Conservation (phyloP, 208 protist genomes). For the Trypanosoma melophagium region DNA sequence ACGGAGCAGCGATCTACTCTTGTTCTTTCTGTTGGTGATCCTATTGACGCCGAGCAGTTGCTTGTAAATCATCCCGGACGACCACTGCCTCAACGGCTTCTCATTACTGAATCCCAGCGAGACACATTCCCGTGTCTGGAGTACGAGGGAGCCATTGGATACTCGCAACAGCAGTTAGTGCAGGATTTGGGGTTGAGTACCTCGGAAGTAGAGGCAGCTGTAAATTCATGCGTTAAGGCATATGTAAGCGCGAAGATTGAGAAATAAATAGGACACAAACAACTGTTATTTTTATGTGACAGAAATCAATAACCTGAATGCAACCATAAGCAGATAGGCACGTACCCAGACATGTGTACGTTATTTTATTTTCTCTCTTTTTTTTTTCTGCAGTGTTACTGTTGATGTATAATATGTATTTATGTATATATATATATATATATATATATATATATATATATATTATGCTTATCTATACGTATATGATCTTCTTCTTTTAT, state of each 20-base stretch:
- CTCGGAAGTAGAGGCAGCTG: constrained; percentile 14
- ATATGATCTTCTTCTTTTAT: too few relatives aligned
- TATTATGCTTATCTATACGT: too few relatives aligned
- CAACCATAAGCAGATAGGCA: too few relatives aligned
- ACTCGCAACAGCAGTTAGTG: constrained; percentile 38
- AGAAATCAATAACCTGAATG: neutral
- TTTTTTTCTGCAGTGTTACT: too few relatives aligned
- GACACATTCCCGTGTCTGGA: constrained; percentile 37
- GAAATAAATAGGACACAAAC: constrained; percentile 16
- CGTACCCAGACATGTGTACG: too few relatives aligned
- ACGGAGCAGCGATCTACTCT: constrained; percentile 46
- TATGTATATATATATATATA: too few relatives aligned
- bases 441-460: too few relatives aligned
- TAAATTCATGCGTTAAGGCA: constrained; percentile 34
- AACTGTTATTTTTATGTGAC: neutral
- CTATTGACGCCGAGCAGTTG: constrained; percentile 33
- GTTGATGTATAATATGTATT: too few relatives aligned
- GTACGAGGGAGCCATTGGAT: constrained; percentile 54
- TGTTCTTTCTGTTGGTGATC: constrained; percentile 64
- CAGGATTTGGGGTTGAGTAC: constrained; percentile 23
- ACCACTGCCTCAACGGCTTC: constrained; percentile 41
- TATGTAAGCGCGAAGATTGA: constrained; percentile 13
- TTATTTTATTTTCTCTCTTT: too few relatives aligned
- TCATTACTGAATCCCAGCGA: constrained; percentile 39
- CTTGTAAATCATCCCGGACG: constrained; percentile 45